Conservation (phyloP, 257 asterid species). For the Lantana camara region DNA sequence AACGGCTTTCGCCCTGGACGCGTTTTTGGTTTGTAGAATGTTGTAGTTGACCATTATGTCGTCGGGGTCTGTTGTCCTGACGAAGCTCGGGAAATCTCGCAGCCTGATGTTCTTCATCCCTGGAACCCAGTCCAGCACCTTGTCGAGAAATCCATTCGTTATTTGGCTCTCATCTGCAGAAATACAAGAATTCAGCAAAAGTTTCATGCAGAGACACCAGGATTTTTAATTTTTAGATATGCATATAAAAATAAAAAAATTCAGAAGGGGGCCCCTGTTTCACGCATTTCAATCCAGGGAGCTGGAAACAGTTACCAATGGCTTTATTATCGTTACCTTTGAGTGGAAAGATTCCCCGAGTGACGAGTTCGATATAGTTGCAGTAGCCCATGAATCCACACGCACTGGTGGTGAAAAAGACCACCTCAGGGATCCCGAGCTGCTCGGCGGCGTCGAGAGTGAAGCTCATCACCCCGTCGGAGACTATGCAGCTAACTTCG, state of each 20-base stretch:
- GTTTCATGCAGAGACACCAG: no score
- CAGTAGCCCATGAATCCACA: constrained; percentile 63
- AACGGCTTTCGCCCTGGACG: constrained; percentile 50
- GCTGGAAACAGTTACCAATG: no score
- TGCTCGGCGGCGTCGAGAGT: constrained; percentile 62
- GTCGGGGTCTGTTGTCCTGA: constrained; percentile 58
- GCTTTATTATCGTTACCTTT: constrained; percentile 40
- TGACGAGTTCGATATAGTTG: constrained; percentile 44
- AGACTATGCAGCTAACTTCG: constrained; percentile 53
- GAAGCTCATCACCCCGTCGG: constrained; percentile 74
- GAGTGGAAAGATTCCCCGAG: constrained; percentile 56
- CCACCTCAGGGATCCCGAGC: constrained; percentile 60
- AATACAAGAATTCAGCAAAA: not conserved
- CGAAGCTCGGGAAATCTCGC: constrained; percentile 62
- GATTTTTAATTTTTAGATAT: no score
- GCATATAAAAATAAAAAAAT: no score
- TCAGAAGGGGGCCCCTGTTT: no score
- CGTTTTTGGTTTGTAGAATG: constrained; percentile 46
- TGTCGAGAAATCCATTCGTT: constrained; percentile 53
- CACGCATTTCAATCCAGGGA: no score
- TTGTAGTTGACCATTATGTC: constrained; percentile 57
- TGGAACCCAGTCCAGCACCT: constrained; percentile 55
- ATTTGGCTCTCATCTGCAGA: constrained; percentile 52
- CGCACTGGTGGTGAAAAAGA: constrained; percentile 62
- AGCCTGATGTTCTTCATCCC: constrained; percentile 65